Evolutionary conservation across 1,284 basidiomycete species (phyloP).

Genomic region (Fomitopsis pinicola): DNA sequence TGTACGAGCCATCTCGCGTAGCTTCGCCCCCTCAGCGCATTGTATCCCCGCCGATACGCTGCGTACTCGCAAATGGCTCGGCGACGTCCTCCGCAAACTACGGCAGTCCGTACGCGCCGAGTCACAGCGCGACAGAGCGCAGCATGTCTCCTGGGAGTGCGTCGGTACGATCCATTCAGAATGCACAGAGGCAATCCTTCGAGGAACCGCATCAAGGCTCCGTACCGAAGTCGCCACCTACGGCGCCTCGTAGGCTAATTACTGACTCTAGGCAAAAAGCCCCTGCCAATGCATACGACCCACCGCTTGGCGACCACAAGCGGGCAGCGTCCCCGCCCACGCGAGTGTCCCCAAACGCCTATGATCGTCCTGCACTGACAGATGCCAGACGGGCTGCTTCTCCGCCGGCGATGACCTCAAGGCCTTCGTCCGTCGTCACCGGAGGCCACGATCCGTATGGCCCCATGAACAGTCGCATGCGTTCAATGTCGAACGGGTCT

Average conservation of each 20-base stretch:
- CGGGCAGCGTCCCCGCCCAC: not conserved
- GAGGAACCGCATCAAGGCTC: conserved; percentile 8
- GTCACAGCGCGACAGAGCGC: conserved; percentile 16
- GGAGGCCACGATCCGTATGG: conserved; percentile 9
- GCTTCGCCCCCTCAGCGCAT: not conserved
- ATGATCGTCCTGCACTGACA: not conserved
- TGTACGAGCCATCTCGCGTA: not conserved
- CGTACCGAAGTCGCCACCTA: conserved; percentile 1
- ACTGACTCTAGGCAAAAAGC: not conserved
- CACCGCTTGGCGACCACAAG: not conserved
- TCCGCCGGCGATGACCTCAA: conserved; percentile 1
- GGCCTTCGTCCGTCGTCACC: not conserved
- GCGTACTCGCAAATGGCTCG: not conserved
- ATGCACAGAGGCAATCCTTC: conserved; percentile 8
- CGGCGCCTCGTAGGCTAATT: not conserved
- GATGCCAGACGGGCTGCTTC: conserved; percentile 2
- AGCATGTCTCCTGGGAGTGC: conserved; percentile 21
- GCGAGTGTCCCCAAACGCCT: not conserved
- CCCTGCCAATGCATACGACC: not conserved
- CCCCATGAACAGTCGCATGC: conserved; percentile 25
- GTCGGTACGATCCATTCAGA: conserved; percentile 19
- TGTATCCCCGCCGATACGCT: not conserved
- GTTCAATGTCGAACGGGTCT: conserved; percentile 52
- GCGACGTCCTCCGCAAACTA: not conserved
- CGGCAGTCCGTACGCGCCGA: not conserved